Percentiles rank a stretch among this genome's conserved stretches.
phyloP scores from a whole-genome alignment of 768 basidiomycete genomes.

The Clathrus columnatus region DNA sequence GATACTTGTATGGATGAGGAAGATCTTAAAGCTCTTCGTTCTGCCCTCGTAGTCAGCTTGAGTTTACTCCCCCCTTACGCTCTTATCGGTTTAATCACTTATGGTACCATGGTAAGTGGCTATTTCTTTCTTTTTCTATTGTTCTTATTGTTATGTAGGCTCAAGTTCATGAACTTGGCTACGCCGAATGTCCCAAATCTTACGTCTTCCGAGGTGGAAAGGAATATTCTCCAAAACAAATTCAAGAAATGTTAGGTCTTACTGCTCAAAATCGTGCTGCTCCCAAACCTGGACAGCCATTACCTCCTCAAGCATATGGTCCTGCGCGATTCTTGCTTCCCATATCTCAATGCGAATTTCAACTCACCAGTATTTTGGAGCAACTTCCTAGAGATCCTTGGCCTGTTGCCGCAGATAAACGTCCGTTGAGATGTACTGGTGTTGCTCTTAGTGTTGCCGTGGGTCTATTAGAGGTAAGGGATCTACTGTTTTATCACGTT shows the following conservation, averaged over 20 bases:
- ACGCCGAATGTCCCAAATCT: slow-evolving; percentile 91
- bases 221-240: slow-evolving; percentile 93
- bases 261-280: slow-evolving; percentile 72
- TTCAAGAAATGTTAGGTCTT: slow-evolving; percentile 95
- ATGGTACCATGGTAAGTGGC: slow-evolving; percentile 81
- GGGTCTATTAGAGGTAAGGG: slow-evolving; percentile 72
- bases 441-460: slow-evolving; percentile 91
- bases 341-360: slow-evolving; percentile 88
- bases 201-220: slow-evolving; percentile 99
- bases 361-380: slow-evolving; percentile 89
- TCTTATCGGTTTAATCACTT: slow-evolving; percentile 93
- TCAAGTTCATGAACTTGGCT: slow-evolving; percentile 97
- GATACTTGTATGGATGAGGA: slow-evolving; percentile 96
- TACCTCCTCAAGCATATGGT: slow-evolving; percentile 72
- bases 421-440: slow-evolving; percentile 89
- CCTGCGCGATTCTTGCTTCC: slow-evolving; percentile 90
- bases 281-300: slow-evolving; percentile 77
- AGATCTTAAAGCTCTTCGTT: slow-evolving; percentile 90
- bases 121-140: background rate
- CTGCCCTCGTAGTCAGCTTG: slow-evolving; percentile 90
- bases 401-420: slow-evolving; percentile 94
- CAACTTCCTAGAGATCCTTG: slow-evolving; percentile 84
- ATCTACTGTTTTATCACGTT: background rate
- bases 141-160: slow-evolving; percentile 42
- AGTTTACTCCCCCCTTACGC: slow-evolving; percentile 90